phyloP scores from a whole-genome alignment of 2,329 filamentous ascomycete genomes.

The Fusarium stilboides region DNA sequence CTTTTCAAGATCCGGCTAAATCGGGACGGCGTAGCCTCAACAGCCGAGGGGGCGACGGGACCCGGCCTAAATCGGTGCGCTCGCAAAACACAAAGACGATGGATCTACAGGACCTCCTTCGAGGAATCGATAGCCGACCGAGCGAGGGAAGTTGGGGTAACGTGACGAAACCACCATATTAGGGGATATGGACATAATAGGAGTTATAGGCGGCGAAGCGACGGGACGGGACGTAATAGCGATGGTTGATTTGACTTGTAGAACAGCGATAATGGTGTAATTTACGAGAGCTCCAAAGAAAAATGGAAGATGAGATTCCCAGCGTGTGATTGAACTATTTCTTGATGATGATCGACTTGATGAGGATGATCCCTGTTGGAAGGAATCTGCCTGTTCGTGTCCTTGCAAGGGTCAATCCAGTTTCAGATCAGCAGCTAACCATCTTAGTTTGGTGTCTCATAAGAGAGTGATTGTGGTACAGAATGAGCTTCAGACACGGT shows the following conservation, averaged over 20 bases:
- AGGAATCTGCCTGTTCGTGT: conserved; percentile 18
- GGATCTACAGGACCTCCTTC: conserved; percentile 66
- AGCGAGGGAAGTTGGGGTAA: conserved; percentile 64
- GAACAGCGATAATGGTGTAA: conserved; percentile 38
- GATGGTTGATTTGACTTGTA: conserved; percentile 36
- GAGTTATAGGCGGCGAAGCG: conserved; percentile 18
- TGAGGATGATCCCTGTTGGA: conserved; percentile 14
- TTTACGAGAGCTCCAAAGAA: conserved; percentile 32
- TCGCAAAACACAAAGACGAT: conserved; percentile 55
- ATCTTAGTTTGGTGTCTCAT: conserved; percentile 11
- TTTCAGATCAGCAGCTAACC: conserved; percentile 32
- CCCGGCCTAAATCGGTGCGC: conserved; percentile 53
- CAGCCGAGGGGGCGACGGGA: conserved; percentile 61
- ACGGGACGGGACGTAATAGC: conserved; percentile 29
- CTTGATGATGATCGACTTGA: conserved; percentile 1
- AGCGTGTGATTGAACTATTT: background rate
- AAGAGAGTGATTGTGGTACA: background rate
- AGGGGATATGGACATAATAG: conserved; percentile 36
- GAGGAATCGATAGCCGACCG: conserved; percentile 65
- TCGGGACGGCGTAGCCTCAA: conserved; percentile 56
- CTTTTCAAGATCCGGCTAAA: conserved; percentile 58
- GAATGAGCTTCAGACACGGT: background rate
- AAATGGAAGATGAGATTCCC: conserved; percentile 23
- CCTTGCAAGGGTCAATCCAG: conserved; percentile 35
- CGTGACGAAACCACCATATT: conserved; percentile 67